Evolutionary conservation across 1,139 yeast species (phyloP).

Genomic region (Petasospora fabianii): DNA sequence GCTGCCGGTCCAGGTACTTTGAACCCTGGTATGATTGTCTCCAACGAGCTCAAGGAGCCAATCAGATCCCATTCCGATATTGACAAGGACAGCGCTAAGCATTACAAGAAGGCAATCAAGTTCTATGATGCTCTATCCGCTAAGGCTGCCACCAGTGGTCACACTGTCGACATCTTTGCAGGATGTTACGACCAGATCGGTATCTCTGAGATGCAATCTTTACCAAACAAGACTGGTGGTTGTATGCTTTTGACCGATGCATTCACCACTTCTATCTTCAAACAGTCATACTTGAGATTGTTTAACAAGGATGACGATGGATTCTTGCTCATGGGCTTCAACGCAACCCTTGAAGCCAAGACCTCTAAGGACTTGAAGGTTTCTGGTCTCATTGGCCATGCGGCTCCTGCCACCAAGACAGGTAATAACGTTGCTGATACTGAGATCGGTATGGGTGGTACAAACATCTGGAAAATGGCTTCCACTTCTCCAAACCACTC

Average conservation of each 20-base stretch:
- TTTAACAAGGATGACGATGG: conserved; percentile 87
- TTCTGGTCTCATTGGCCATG: conserved; percentile 93
- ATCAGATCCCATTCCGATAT: conserved; percentile 96
- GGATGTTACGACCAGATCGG: conserved; percentile 99
- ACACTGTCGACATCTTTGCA: conserved; percentile 88
- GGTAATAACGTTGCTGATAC: conserved; percentile 81
- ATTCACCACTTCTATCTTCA: conserved; percentile 93
- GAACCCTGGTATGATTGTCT: conserved; percentile 93
- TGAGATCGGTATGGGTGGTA: conserved; percentile 90
- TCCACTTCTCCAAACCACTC: conserved; percentile 82
- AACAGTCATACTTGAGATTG: conserved; percentile 85
- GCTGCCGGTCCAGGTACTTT: conserved; percentile 96
- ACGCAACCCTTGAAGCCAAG: conserved; percentile 79
- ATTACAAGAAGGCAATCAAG: conserved; percentile 85
- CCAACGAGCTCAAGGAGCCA: conserved; percentile 89
- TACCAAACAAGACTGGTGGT: conserved; percentile 92
- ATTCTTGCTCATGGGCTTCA: conserved; percentile 80
- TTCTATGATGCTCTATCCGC: conserved; percentile 78
- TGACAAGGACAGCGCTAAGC: conserved; percentile 85
- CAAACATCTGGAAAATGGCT: conserved; percentile 83
- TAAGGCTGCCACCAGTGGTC: conserved; percentile 74
- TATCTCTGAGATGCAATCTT: conserved; percentile 90
- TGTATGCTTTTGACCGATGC: conserved; percentile 88
- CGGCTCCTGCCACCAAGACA: conserved; percentile 33
- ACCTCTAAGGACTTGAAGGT: conserved; percentile 87